phyloP scores from a whole-genome alignment of 1,284 basidiomycete species.

The Ustilago sp. region DNA sequence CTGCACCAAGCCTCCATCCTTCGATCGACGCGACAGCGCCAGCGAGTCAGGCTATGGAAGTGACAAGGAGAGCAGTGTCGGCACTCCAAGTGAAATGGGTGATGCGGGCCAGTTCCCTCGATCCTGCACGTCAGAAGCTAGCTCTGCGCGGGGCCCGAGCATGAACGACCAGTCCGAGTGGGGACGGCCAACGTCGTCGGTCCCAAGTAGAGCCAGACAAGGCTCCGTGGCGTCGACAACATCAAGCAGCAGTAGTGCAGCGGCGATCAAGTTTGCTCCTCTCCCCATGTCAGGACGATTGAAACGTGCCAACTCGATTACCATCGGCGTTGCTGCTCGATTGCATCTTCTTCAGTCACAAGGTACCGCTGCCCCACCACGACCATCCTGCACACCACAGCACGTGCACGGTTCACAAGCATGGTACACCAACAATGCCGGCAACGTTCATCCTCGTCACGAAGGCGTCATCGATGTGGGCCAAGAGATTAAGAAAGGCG shows the following conservation, averaged over 20 bases:
- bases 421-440: conserved; percentile 30
- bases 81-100: conserved; percentile 28
- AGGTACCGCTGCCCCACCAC: conserved; percentile 45
- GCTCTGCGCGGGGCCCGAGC: conserved; percentile 24
- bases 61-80: conserved; percentile 36
- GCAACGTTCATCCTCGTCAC: conserved; percentile 15
- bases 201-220: conserved; percentile 18
- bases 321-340: conserved; percentile 64
- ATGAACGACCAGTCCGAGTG: conserved; percentile 18
- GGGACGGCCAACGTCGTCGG: background rate
- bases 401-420: conserved; percentile 46
- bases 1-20: conserved; percentile 15
- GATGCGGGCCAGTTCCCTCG: conserved; percentile 24
- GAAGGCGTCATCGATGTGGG: conserved; percentile 60
- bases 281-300: conserved; percentile 57
- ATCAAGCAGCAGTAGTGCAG: conserved; percentile 39
- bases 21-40: conserved; percentile 10
- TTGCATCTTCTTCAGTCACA: conserved; percentile 63
- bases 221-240: conserved; percentile 35
- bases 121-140: conserved; percentile 25
- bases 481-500: conserved; percentile 57
- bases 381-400: conserved; percentile 28
- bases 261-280: conserved; percentile 63
- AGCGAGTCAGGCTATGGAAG: conserved; percentile 50
- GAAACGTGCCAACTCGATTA: conserved; percentile 66